Percentiles rank a stretch among this genome's conserved stretches.
Conservation (phyloP, 352 stramenopile genomes). For the Phytophthora rubi region DNA sequence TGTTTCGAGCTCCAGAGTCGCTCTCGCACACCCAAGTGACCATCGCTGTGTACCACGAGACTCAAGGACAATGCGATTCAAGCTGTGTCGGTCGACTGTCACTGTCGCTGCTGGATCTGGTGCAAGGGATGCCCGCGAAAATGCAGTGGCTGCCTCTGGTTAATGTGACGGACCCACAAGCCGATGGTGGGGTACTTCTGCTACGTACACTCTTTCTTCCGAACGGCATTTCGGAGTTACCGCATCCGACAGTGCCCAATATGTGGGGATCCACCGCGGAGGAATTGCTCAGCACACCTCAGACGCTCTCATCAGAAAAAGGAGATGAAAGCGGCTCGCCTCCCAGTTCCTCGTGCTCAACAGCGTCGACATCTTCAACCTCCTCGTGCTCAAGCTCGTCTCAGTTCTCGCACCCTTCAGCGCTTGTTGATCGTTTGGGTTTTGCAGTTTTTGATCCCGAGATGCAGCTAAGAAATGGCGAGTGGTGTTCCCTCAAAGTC, state of each 20-base stretch:
- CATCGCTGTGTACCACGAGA: constrained; percentile 57
- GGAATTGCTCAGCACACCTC: constrained; percentile 40
- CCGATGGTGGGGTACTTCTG: constrained; percentile 33
- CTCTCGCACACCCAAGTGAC: constrained; percentile 43
- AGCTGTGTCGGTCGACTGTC: constrained; percentile 37
- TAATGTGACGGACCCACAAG: neutral
- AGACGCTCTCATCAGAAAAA: neutral
- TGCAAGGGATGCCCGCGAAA: constrained; percentile 68
- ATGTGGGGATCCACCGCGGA: constrained; percentile 47
- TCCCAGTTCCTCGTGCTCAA: constrained; percentile 21
- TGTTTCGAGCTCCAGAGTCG: constrained; percentile 57
- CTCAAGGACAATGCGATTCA: constrained; percentile 28
- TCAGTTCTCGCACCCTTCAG: constrained; percentile 10
- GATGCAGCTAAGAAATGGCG: constrained; percentile 31
- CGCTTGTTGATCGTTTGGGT: constrained; percentile 52
- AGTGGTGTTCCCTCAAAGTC: constrained; percentile 18
- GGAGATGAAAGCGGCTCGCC: constrained; percentile 10
- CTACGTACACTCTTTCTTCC: constrained; percentile 70
- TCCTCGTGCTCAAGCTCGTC: constrained; percentile 28
- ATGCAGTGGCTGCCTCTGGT: constrained; percentile 61
- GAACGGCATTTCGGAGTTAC: constrained; percentile 53
- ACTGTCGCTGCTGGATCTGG: constrained; percentile 54
- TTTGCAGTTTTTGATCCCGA: constrained; percentile 58
- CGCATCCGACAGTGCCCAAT: constrained; percentile 44
- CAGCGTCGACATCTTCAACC: constrained; percentile 26